Evolutionary conservation across 148 eudicot species (phyloP).

Genomic region (Simmondsia chinensis): DNA sequence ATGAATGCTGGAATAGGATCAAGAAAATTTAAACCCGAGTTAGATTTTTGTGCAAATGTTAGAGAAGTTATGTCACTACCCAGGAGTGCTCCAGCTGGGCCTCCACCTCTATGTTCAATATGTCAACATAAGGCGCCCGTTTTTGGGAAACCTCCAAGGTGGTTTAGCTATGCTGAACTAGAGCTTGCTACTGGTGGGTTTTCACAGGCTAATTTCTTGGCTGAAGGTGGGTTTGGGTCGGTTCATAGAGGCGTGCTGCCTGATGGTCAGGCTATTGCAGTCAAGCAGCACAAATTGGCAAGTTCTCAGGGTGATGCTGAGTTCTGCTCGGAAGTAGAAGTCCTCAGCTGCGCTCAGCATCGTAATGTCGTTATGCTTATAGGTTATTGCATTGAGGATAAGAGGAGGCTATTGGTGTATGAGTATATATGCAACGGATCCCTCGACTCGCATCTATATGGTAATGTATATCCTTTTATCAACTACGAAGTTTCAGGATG

Average conservation of each 20-base stretch:
- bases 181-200: constrained; percentile 84
- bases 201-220: constrained; percentile 78
- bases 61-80: constrained; percentile 73
- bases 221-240: constrained; percentile 72
- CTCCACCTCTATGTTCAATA: constrained; percentile 78
- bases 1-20: constrained; percentile 39
- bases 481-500: neutral
- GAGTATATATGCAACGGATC: constrained; percentile 59
- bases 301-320: constrained; percentile 57
- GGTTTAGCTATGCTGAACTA: constrained; percentile 83
- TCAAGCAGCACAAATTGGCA: constrained; percentile 54
- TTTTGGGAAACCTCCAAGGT: constrained; percentile 85
- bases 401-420: constrained; percentile 48
- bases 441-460: constrained; percentile 45
- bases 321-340: constrained; percentile 61
- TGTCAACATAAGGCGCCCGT: constrained; percentile 85
- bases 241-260: constrained; percentile 54
- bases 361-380: constrained; percentile 59
- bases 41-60: constrained; percentile 52
- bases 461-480: constrained; percentile 15
- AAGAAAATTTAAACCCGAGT: constrained; percentile 35
- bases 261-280: constrained; percentile 55
- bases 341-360: constrained; percentile 61
- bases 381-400: constrained; percentile 55
- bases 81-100: constrained; percentile 56